These are phyloP conservation scores for Paramyrothecium roridum DNA, from an alignment of 2,329 filamentous ascomycete genomes.

Conservation along the genomic window DNA sequence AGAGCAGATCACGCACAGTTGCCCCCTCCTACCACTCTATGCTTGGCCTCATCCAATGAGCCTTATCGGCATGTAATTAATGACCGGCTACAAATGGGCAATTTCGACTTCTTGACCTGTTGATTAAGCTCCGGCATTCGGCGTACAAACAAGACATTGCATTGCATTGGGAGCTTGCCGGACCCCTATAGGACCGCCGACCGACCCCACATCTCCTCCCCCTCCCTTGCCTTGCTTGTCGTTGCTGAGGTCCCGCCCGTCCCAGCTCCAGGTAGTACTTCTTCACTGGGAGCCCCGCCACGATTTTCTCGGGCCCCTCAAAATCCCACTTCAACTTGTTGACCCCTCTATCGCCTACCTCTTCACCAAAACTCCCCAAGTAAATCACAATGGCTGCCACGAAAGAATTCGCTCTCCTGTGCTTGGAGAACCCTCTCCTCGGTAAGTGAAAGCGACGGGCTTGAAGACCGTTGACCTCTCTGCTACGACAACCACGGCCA, in stretches of 20 bases:
- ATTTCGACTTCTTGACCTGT: no score
- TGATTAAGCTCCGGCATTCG: no score
- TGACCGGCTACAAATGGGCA: no score
- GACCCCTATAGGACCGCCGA: background rate
- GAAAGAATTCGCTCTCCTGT: constrained; percentile 85
- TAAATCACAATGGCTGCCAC: constrained; percentile 63
- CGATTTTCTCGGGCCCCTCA: background rate
- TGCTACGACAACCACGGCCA: no score
- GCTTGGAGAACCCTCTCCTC: constrained; percentile 95
- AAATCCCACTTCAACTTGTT: background rate
- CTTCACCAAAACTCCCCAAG: constrained; percentile 10
- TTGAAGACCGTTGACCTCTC: no score
- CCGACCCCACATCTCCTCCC: background rate
- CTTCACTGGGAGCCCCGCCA: background rate
- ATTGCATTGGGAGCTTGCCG: background rate
- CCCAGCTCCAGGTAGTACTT: background rate
- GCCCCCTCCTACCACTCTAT: no score
- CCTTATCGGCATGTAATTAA: background rate
- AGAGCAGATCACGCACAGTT: no score
- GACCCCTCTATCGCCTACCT: background rate
- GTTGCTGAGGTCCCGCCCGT: background rate
- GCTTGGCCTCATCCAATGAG: background rate
- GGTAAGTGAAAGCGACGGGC: constrained; percentile 49
- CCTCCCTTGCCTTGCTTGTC: background rate
- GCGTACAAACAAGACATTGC: background rate